These are phyloP conservation scores for Alternaria arborescens DNA, from an alignment of 2,329 filamentous ascomycete genomes.

Conservation along the genomic window DNA sequence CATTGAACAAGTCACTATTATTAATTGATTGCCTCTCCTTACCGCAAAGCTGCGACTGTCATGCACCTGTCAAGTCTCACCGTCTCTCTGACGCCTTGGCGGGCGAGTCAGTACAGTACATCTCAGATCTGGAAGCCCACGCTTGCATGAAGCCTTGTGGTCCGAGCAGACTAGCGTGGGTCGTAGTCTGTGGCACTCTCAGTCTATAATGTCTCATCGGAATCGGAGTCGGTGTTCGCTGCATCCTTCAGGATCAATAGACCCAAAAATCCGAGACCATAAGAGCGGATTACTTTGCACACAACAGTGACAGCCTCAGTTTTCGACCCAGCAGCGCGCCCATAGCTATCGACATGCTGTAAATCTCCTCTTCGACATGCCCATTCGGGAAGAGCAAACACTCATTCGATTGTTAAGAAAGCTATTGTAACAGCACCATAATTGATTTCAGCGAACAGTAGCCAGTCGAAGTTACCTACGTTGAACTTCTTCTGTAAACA, in stretches of 20 bases:
- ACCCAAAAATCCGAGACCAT: not conserved
- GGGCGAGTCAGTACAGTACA: slow-evolving; percentile 13
- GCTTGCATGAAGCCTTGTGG: slow-evolving; percentile 10
- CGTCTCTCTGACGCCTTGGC: slow-evolving; percentile 14
- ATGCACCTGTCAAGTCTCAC: slow-evolving; percentile 19
- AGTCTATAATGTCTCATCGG: not conserved
- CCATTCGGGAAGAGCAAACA: not conserved
- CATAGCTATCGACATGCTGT: not conserved
- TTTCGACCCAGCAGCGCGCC: not conserved
- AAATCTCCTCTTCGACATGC: not conserved
- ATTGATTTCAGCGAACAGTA: not conserved
- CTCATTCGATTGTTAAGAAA: not conserved
- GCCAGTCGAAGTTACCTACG: not conserved
- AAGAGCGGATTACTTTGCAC: not conserved
- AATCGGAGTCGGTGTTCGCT: not conserved
- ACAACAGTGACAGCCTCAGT: not conserved
- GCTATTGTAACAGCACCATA: not conserved
- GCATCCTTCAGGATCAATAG: not conserved
- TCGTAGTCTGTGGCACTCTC: slow-evolving; percentile 2
- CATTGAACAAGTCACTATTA: not conserved
- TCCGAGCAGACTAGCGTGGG: slow-evolving; percentile 6
- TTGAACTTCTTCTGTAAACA: not conserved
- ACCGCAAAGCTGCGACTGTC: slow-evolving; percentile 11
- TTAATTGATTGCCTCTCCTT: not conserved
- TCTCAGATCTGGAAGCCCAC: slow-evolving; percentile 1